These are phyloP conservation scores for Ganoderma lingzhi DNA, from an alignment of 1,284 basidiomycete species.

Conservation along the genomic window DNA sequence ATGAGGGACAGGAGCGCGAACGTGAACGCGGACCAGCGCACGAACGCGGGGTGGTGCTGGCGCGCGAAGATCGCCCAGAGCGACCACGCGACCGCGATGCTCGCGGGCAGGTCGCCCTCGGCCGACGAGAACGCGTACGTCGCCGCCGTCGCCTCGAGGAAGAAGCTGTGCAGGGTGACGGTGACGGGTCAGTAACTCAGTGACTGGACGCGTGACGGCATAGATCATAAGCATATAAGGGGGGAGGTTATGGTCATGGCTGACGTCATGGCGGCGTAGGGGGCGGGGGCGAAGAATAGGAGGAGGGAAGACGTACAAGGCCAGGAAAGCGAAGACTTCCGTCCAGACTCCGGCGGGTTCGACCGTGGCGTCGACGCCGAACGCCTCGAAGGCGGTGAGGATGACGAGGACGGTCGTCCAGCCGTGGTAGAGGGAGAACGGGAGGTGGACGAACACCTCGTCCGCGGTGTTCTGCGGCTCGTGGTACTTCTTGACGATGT, in stretches of 20 bases:
- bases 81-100: slow-evolving; percentile 85
- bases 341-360: slow-evolving; percentile 86
- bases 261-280: not conserved
- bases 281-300: not conserved
- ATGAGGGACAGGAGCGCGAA: slow-evolving; percentile 89
- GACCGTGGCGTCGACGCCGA: slow-evolving; percentile 78
- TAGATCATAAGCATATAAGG: not conserved
- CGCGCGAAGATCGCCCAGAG: slow-evolving; percentile 87
- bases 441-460: slow-evolving; percentile 85
- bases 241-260: not conserved
- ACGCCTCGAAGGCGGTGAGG: slow-evolving; percentile 90
- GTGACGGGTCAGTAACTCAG: slow-evolving; percentile 3
- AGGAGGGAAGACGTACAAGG: slow-evolving; percentile 55
- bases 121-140: slow-evolving; percentile 90
- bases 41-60: slow-evolving; percentile 64
- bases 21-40: slow-evolving; percentile 89
- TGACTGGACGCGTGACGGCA: not conserved
- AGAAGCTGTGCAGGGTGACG: slow-evolving; percentile 62
- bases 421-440: slow-evolving; percentile 94
- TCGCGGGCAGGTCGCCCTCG: slow-evolving; percentile 92
- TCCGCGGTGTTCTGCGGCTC: slow-evolving; percentile 69
- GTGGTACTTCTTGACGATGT: slow-evolving; percentile 89
- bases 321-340: slow-evolving; percentile 94
- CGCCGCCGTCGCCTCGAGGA: slow-evolving; percentile 92
- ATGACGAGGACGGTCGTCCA: slow-evolving; percentile 94